Evolutionary conservation across 2,329 filamentous ascomycete genomes (phyloP).

Genomic region (Ambrosiella cleistominuta): DNA sequence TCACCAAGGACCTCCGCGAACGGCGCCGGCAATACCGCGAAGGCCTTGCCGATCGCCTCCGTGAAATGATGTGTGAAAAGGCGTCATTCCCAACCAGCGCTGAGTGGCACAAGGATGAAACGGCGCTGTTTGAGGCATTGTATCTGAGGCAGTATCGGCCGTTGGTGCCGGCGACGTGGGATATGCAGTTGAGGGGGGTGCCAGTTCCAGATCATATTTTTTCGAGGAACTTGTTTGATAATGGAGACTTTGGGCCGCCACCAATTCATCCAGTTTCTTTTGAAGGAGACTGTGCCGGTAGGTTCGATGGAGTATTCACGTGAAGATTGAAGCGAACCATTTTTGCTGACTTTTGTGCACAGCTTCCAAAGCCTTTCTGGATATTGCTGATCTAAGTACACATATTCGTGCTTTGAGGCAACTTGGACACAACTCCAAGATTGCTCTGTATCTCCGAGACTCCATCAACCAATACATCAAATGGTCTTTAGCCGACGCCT

Average conservation of each 20-base stretch:
- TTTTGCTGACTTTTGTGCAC: neutral
- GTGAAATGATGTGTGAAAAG: conserved; percentile 29
- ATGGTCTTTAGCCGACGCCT: conserved; percentile 27
- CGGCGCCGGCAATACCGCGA: conserved; percentile 1
- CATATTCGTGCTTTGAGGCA: conserved; percentile 21
- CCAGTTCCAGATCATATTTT: conserved; percentile 24
- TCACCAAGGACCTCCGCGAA: conserved; percentile 2
- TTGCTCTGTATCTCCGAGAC: conserved; percentile 20
- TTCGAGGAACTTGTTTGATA: conserved; percentile 12
- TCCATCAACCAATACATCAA: conserved; percentile 21
- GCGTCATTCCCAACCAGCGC: conserved; percentile 25
- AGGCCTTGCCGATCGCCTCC: conserved; percentile 13
- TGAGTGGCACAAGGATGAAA: conserved; percentile 35
- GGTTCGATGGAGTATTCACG: conserved; percentile 1
- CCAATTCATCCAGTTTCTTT: conserved; percentile 23
- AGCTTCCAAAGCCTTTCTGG: conserved; percentile 25
- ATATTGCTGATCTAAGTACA: conserved; percentile 25
- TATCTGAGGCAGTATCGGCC: conserved; percentile 25
- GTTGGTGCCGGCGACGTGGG: conserved; percentile 25
- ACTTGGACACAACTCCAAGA: conserved; percentile 20
- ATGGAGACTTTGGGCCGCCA: conserved; percentile 19
- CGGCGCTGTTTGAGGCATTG: conserved; percentile 25
- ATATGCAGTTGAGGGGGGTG: conserved; percentile 15
- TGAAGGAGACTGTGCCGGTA: conserved; percentile 23
- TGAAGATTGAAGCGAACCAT: neutral